Base-by-base conservation (phyloP, 768 basidiomycete genomes). In the Cubamyces lactineus region DNA sequence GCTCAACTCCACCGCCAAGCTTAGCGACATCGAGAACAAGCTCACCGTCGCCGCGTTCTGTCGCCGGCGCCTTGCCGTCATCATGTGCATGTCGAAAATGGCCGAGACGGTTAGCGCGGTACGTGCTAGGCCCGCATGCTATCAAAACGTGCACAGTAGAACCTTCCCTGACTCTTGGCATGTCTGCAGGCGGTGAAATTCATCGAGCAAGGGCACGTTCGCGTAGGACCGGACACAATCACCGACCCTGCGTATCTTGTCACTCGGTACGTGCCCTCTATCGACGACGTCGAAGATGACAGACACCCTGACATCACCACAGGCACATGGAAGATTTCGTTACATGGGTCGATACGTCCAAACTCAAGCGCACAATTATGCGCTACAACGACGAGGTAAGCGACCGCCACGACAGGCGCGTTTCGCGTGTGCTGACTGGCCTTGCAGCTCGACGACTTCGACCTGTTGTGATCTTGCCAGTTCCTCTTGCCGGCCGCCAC, bases 281-380 rank as follows among this genome's bases (percentile, higher is more conserved):
- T 43, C 5, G 21, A 40, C 58, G 15, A 46, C 53, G 11, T 4
- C 34, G 21, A 24, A 24, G 54, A 52, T 63, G 62, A 62, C 50
- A 28, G 28, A 65, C 17, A 34, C 26, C 23, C 49, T 59, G 21
- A 61, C 49, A 21, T 49, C 34, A 21, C 38, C 26, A 23, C 60
- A 92, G 96, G 69, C 91, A 94, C 67, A 96, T 97, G 95, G 95
- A 98, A 72, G 97, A 99, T 81, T 99, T 96, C 76, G 94, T 98
- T 47, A 99, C 97, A 39, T 99, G 97, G 97, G 96, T 98, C 21
- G 96, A 98, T 72, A 94, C 94, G 24, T 96, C 93, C 67, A 96
- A 96, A 74, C 84, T 98, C 72, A 98, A 96, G 86, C 83, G 96
- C 57, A 95, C 93, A 0, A 87, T 98, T 76, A 89, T 95, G 91